phyloP scores from a whole-genome alignment of 2,329 filamentous ascomycete genomes.

The Erysiphe neolycopersici region DNA sequence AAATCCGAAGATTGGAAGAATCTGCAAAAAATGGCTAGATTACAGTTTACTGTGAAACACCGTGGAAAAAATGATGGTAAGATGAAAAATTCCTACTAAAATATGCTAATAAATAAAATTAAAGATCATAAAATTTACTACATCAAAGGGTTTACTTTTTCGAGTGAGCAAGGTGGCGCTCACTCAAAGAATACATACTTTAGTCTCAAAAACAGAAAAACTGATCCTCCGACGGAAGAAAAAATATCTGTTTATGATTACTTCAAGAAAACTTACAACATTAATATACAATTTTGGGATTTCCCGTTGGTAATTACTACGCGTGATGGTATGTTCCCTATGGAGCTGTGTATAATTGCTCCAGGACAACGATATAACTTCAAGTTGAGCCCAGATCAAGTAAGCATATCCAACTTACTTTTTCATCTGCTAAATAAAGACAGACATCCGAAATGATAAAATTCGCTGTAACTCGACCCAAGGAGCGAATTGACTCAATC shows the following conservation, averaged over 20 bases:
- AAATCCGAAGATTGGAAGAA: slow-evolving; percentile 25
- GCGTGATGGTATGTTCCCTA: slow-evolving; percentile 27
- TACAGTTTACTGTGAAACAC: slow-evolving; percentile 30
- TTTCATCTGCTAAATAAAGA: background rate
- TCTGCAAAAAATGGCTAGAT: slow-evolving; percentile 24
- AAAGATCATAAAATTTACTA: slow-evolving; percentile 23
- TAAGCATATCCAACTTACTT: slow-evolving; percentile 6
- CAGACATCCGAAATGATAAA: slow-evolving; percentile 78
- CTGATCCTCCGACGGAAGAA: slow-evolving; percentile 15
- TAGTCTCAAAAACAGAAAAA: slow-evolving; percentile 18
- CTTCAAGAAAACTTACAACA: slow-evolving; percentile 27
- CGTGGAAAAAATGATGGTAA: slow-evolving; percentile 18
- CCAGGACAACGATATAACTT: slow-evolving; percentile 32
- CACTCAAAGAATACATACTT: slow-evolving; percentile 29
- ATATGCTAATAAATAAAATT: background rate
- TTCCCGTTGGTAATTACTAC: slow-evolving; percentile 32
- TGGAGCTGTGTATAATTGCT: slow-evolving; percentile 29
- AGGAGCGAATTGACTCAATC: slow-evolving; percentile 40
- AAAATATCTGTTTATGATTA: slow-evolving; percentile 23
- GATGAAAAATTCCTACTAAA: background rate
- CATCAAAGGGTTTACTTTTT: slow-evolving; percentile 24
- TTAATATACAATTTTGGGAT: slow-evolving; percentile 19
- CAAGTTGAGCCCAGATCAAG: slow-evolving; percentile 27
- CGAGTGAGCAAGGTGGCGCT: slow-evolving; percentile 16
- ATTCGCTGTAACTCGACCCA: slow-evolving; percentile 60